A percentile compares a stretch with the other conserved stretches of the same genome.
Evolutionary conservation across 1,284 basidiomycete species (phyloP).

Genomic region (Garcileccinum viscosum): DNA sequence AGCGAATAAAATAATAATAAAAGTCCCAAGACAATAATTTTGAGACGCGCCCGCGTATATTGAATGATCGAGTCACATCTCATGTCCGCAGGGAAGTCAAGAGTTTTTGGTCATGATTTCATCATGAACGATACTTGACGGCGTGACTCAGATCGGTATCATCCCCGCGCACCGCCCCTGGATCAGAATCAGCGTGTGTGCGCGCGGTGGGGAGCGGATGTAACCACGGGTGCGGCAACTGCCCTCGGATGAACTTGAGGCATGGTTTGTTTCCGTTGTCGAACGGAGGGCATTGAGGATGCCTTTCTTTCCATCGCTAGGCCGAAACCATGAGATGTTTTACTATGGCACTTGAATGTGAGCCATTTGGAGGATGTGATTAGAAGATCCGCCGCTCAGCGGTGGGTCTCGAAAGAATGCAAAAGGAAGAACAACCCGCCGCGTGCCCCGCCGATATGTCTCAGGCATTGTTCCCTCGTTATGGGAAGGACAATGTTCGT

Average conservation of each 20-base stretch:
- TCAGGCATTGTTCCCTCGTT: slow-evolving; percentile 38
- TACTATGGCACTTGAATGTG: slow-evolving; percentile 17
- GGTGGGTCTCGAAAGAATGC: slow-evolving; percentile 8
- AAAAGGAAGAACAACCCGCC: slow-evolving; percentile 3
- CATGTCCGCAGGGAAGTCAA: slow-evolving; percentile 26
- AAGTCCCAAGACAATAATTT: slow-evolving; percentile 23
- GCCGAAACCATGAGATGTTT: slow-evolving; percentile 21
- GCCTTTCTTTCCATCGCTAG: slow-evolving; percentile 9
- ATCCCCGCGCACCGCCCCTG: slow-evolving; percentile 24
- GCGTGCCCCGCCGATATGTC: slow-evolving; percentile 16
- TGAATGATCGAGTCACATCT: slow-evolving; percentile 19
- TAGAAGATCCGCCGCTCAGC: slow-evolving; percentile 19
- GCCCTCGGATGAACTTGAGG: slow-evolving; percentile 24
- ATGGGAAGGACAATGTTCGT: slow-evolving; percentile 39
- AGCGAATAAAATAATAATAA: slow-evolving; percentile 29
- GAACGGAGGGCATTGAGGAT: slow-evolving; percentile 14
- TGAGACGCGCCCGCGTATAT: slow-evolving; percentile 9
- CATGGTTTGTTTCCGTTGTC: slow-evolving; percentile 12
- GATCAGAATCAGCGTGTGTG: slow-evolving; percentile 2
- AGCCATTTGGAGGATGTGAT: slow-evolving; percentile 16
- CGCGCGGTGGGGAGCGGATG: slow-evolving; percentile 15
- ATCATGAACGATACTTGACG: slow-evolving; percentile 17
- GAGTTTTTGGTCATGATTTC: slow-evolving; percentile 7
- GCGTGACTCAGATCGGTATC: slow-evolving; percentile 21
- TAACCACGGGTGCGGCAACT: slow-evolving; percentile 33